Evolutionary conservation across 2,329 filamentous ascomycete genomes (phyloP).

Genomic region (Ascochyta rabiei): DNA sequence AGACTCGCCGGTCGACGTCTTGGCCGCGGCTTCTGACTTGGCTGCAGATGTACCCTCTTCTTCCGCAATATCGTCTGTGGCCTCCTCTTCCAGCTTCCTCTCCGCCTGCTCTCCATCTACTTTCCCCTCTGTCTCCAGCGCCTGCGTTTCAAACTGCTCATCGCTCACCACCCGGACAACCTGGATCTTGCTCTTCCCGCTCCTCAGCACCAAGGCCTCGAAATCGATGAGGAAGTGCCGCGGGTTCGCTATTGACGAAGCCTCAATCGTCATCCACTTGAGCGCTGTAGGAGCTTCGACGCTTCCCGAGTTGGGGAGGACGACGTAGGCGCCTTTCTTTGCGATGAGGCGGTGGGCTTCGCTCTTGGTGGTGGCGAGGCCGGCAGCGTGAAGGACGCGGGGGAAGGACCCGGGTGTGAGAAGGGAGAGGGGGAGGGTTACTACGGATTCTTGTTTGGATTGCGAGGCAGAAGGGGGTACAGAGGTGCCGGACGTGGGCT

Average conservation of each 20-base stretch:
- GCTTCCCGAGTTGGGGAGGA: slow-evolving; percentile 52
- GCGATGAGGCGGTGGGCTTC: slow-evolving; percentile 66
- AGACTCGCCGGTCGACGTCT: not conserved
- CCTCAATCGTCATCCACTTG: slow-evolving; percentile 67
- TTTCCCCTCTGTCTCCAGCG: not conserved
- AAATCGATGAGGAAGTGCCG: slow-evolving; percentile 65
- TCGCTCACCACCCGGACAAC: slow-evolving; percentile 62
- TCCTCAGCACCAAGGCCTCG: slow-evolving; percentile 59
- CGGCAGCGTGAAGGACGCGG: slow-evolving; percentile 64
- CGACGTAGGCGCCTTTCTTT: slow-evolving; percentile 64
- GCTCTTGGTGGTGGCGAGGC: slow-evolving; percentile 61
- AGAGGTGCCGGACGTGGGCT: slow-evolving; percentile 14
- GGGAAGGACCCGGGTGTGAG: slow-evolving; percentile 62
- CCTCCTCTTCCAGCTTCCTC: slow-evolving; percentile 4
- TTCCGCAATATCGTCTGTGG: not conserved
- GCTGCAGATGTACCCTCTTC: not conserved
- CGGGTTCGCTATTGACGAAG: slow-evolving; percentile 64
- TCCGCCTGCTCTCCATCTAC: not conserved
- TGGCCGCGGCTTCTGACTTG: not conserved
- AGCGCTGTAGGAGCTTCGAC: slow-evolving; percentile 53
- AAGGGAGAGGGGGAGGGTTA: slow-evolving; percentile 65
- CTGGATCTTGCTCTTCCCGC: slow-evolving; percentile 67
- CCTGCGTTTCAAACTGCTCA: slow-evolving; percentile 57
- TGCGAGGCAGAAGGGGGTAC: slow-evolving; percentile 13
- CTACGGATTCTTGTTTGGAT: slow-evolving; percentile 57